Conservation (phyloP, 2,329 filamentous ascomycete genomes). For the Aspergillus novofumigatus region DNA sequence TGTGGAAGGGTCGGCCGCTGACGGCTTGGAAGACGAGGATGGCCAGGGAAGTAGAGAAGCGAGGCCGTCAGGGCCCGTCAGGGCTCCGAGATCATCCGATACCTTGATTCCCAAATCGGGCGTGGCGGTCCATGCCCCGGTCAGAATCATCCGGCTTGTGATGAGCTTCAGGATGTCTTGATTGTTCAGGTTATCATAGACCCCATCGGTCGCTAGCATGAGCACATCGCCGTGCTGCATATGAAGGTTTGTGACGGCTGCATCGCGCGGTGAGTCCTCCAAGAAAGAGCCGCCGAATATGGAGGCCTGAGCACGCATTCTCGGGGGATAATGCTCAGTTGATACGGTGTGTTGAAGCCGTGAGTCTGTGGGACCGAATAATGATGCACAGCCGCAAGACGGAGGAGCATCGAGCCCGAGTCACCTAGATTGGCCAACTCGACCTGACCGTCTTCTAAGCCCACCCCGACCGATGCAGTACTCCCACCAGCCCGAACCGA, state of each 20-base stretch:
- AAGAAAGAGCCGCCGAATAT: conserved; percentile 80
- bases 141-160: conserved; percentile 68
- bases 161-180: conserved; percentile 82
- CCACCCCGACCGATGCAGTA: conserved; percentile 84
- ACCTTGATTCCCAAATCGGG: conserved; percentile 59
- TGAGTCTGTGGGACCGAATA: conserved; percentile 87
- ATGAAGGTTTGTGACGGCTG: conserved; percentile 69
- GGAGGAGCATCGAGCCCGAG: conserved; percentile 84
- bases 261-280: conserved; percentile 78
- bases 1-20: not conserved
- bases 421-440: conserved; percentile 94
- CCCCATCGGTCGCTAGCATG: conserved; percentile 89
- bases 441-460: conserved; percentile 66
- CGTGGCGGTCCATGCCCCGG: conserved; percentile 69
- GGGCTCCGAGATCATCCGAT: conserved; percentile 53
- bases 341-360: conserved; percentile 95
- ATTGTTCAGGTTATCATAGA: conserved; percentile 92
- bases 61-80: conserved; percentile 48
- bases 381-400: conserved; percentile 78
- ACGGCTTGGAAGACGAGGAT: not conserved
- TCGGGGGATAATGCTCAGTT: conserved; percentile 79
- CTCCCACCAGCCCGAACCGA: conserved; percentile 78
- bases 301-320: conserved; percentile 71
- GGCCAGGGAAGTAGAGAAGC: conserved; percentile 21
- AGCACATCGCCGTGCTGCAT: conserved; percentile 89